Conservation (phyloP, 306 rosid genomes). For the Potentilla sterilis region DNA sequence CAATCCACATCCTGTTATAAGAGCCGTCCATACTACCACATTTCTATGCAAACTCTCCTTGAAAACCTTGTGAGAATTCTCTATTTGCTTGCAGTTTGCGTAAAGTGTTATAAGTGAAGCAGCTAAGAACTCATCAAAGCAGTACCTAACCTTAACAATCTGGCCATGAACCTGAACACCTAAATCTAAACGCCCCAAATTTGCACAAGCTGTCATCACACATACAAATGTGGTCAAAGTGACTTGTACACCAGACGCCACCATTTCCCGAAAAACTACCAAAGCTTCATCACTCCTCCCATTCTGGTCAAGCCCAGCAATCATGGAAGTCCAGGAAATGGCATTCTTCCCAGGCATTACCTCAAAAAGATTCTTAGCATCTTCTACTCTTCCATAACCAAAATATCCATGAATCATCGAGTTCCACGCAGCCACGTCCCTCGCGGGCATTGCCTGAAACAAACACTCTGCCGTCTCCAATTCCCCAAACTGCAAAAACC, state of each 20-base stretch:
- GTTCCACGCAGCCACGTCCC: conserved; percentile 75
- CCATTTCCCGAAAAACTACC: conserved; percentile 52
- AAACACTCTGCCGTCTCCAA: conserved; percentile 56
- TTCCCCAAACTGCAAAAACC: conserved; percentile 52
- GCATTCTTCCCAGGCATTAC: conserved; percentile 56
- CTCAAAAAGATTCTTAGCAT: conserved; percentile 54
- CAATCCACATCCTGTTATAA: no score
- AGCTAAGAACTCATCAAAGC: conserved; percentile 54
- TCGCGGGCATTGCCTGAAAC: conserved; percentile 57
- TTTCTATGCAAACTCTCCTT: no score
- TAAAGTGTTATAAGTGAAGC: conserved; percentile 77
- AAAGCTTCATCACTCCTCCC: conserved; percentile 64
- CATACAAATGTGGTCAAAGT: conserved; percentile 57
- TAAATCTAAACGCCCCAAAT: conserved; percentile 23
- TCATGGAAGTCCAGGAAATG: conserved; percentile 77
- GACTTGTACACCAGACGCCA: conserved; percentile 33
- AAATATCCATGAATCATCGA: conserved; percentile 78
- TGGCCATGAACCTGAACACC: conserved; percentile 69
- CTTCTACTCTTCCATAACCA: conserved; percentile 55
- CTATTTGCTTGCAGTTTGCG: conserved; percentile 56
- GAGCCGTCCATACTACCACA: no score
- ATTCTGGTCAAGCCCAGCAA: conserved; percentile 67
- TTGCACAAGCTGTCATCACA: conserved; percentile 68
- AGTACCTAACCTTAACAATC: conserved; percentile 47
- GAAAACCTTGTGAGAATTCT: conserved; percentile 42